Evolutionary conservation across 352 stramenopile genomes (phyloP).

Genomic region (Phytophthora capsici): DNA sequence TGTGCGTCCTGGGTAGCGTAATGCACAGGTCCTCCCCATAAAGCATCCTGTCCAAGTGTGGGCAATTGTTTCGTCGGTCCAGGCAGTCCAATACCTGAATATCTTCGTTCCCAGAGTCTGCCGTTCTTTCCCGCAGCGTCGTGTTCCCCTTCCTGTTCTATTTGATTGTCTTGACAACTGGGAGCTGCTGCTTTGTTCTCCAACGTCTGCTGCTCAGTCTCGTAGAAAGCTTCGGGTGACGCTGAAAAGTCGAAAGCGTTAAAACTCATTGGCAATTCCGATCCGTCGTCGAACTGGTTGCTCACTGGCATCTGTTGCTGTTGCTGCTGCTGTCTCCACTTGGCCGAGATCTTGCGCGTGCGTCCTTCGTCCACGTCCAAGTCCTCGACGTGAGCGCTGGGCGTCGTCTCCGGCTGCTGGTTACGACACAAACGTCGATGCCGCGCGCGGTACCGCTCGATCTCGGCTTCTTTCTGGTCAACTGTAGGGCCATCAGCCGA

Average conservation of each 20-base stretch:
- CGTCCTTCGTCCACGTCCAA: slow-evolving; percentile 43
- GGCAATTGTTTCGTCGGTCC: slow-evolving; percentile 25
- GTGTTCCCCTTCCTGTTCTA: slow-evolving; percentile 9
- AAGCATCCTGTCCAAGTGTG: slow-evolving; percentile 46
- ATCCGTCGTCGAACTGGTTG: slow-evolving; percentile 31
- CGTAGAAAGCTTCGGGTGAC: slow-evolving; percentile 50
- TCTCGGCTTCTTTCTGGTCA: slow-evolving; percentile 33
- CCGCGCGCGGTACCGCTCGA: slow-evolving; percentile 51
- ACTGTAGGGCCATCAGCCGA: slow-evolving; percentile 5
- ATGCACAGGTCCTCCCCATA: slow-evolving; percentile 44
- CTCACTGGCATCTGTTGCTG: slow-evolving; percentile 25
- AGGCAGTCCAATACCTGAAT: slow-evolving; percentile 9
- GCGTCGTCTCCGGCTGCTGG: slow-evolving; percentile 16
- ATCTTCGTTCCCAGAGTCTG: slow-evolving; percentile 51
- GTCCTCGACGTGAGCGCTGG: slow-evolving; percentile 24
- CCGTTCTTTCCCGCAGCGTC: slow-evolving; percentile 10
- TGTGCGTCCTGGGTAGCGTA: slow-evolving; percentile 34
- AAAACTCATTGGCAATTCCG: slow-evolving; percentile 33
- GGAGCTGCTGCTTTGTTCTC: slow-evolving; percentile 10
- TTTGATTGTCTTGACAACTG: slow-evolving; percentile 18
- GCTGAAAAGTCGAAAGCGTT: slow-evolving; percentile 59
- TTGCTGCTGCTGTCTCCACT: slow-evolving; percentile 36
- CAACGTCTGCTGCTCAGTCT: slow-evolving; percentile 10
- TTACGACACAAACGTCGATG: slow-evolving; percentile 43
- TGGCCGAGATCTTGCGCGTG: slow-evolving; percentile 46